Base-by-base conservation (phyloP, 2,329 filamentous ascomycete genomes). In the Cercospora brassicicola region DNA sequence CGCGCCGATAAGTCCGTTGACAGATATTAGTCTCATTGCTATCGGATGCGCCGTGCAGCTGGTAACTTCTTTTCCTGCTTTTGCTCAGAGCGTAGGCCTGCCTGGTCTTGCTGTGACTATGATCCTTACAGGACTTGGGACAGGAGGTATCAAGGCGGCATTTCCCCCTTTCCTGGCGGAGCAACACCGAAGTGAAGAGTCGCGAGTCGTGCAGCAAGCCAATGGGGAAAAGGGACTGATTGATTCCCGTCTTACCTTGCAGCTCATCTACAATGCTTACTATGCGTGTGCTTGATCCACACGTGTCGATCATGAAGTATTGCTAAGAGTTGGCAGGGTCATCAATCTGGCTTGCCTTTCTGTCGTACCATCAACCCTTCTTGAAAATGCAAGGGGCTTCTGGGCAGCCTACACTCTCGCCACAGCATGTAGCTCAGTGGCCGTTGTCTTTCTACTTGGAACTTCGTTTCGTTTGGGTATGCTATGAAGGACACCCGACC, bases 241-340 rank as follows among this genome's bases (percentile, higher is more conserved):
- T n/a, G 67, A 68, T 20, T 64, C 45, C 59, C 53, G 64, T 18
- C 36, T 69, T 39, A 69, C 67, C 11, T 53, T 69, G 13, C 67
- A 69, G 33, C 33, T 64, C 56, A 67, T 69, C 18, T 69, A 69
- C 67, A 69, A 67, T 42, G 48, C 67, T 36, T 69, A 39, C 55
- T 69, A 69, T 59, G 60, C 36, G 67, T 69, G 33, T 48, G 64
- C 30, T 18, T 31, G 18, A 20, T 53, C 6, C 10, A 26, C 30
- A 13, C 5, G 30, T 18, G 26, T 20, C 18, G 33, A n/a, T 59
- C 36, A 2, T 26, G 7, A 23, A 26, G 26, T 15, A 65, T 30
- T 42, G 55, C 53, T 59, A 28, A 26, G 13, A 23, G 23, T 23
- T 28, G 23, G 10, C 20, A 69, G 67, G n/a, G 30, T 66, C 20